Evolutionary conservation across 139 green algal genomes (phyloP), one percentile per base, ranked within the genome.

Genomic region (Chloropicon primus): DNA sequence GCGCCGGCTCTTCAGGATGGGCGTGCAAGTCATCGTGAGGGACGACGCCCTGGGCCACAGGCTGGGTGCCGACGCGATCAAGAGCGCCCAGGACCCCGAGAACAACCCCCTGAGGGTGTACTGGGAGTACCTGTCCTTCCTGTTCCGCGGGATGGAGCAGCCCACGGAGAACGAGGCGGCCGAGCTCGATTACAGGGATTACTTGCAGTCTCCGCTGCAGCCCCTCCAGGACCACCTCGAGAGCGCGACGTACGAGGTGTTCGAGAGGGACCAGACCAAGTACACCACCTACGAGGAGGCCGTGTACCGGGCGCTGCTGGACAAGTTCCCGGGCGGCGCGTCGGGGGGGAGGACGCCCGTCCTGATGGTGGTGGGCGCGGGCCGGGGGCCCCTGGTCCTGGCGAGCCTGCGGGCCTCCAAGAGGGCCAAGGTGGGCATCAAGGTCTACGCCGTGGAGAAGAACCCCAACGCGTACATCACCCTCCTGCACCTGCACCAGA

Each of bases 391-490:
- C 1, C 88, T 99, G 10, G 92, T 99, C 10, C 62, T 82, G 0
- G 89, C 90, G 0, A 89, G 87, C 0, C 41, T 84, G 3, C 10
- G 25, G 2, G 80, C 80, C 21, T 21, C 73, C 29, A 53, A 79
- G 22, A 72, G 74, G 1, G 83, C 85, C 0, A 77, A 81, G 24
- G 74, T 84, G 0, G 22, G 21, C 53, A 62, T 98, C 54, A 77
- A 79, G 0, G 88, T 99, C 27, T 97, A 92, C 76, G 96, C 96
- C 0, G 88, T 99, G 71, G 96, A 99, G 84, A 99, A 99, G 85
- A 99, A 99, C 85, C 91, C 94, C 22, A 96, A 97, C 75, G 96
- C 96, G 0, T 82, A 98, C 2, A 86, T 97, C 73, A 93, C 92
- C 23, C 89, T 98, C 62, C 90, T 96, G 77, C 78, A 85, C 41